Evolutionary conservation across 225 moss, liverwort and hornwort species (phyloP).

Genomic region (Straminergon stramineum): DNA sequence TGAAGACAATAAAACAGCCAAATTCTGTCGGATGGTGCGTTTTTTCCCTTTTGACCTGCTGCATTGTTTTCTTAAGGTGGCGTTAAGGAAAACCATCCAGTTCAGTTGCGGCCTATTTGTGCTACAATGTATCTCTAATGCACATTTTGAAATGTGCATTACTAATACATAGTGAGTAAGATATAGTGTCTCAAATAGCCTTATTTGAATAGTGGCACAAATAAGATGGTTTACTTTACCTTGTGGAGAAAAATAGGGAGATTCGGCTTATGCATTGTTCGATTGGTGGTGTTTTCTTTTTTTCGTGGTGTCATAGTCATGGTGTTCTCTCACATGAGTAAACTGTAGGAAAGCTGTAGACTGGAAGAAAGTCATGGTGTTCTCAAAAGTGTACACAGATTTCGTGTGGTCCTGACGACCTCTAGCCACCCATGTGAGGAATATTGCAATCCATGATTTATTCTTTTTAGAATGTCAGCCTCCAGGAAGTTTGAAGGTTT

Average conservation of each 20-base stretch:
- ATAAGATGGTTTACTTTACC: no score
- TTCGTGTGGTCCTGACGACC: neutral
- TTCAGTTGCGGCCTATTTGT: neutral
- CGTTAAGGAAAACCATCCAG: neutral
- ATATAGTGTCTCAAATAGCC: neutral
- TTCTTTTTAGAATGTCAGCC: neutral
- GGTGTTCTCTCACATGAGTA: neutral
- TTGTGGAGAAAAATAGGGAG: neutral
- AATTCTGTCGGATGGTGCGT: neutral
- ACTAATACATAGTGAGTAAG: neutral
- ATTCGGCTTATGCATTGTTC: neutral
- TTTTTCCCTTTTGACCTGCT: neutral
- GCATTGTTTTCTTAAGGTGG: neutral
- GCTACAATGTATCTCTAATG: neutral
- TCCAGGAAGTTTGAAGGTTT: neutral
- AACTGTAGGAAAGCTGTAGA: neutral
- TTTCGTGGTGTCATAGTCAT: neutral
- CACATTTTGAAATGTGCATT: neutral
- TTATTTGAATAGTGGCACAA: neutral
- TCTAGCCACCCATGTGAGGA: neutral
- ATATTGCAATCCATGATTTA: neutral
- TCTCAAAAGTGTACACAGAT: neutral
- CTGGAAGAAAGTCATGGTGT: neutral
- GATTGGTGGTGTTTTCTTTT: neutral
- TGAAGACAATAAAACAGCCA: constrained; percentile 6